These are phyloP conservation scores for Apiospora rasikravindrae DNA, from an alignment of 2,329 filamentous ascomycete genomes.

Conservation along the genomic window DNA sequence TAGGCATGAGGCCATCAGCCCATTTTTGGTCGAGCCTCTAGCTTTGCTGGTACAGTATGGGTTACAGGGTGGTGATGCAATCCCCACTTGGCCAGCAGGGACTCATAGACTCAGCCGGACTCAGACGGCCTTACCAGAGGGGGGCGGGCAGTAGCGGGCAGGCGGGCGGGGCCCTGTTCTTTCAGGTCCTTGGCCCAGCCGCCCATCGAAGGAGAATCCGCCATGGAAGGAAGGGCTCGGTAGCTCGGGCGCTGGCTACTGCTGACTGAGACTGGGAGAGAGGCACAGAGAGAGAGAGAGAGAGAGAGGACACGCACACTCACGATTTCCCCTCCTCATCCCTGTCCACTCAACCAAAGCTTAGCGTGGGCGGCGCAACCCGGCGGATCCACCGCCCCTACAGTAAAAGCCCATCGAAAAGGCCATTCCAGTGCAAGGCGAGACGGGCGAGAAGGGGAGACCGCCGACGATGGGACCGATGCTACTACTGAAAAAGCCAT, in stretches of 20 bases:
- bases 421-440: background rate
- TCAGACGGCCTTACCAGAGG: background rate
- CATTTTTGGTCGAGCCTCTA: background rate
- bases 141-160: background rate
- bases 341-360: constrained; percentile 10
- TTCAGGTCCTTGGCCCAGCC: too few species aligned
- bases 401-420: constrained; percentile 7
- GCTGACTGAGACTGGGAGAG: too few species aligned
- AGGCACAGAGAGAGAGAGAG: background rate
- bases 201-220: too few species aligned
- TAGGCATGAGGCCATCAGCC: constrained; percentile 16
- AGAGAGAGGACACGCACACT: background rate
- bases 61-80: constrained; percentile 17
- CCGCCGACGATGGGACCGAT: constrained; percentile 9
- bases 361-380: constrained; percentile 16
- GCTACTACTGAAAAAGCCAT: constrained; percentile 15
- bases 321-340: background rate
- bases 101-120: background rate
- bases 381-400: constrained; percentile 16
- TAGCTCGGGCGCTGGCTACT: too few species aligned
- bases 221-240: too few species aligned
- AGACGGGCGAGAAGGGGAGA: constrained; percentile 5
- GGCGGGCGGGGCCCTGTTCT: too few species aligned
- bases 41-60: constrained; percentile 4
- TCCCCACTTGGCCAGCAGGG: background rate